Evolutionary conservation across 371 early-diverging fungal genomes (phyloP), one percentile per base, ranked within the genome.

Genomic region (Coemansia sp.): DNA sequence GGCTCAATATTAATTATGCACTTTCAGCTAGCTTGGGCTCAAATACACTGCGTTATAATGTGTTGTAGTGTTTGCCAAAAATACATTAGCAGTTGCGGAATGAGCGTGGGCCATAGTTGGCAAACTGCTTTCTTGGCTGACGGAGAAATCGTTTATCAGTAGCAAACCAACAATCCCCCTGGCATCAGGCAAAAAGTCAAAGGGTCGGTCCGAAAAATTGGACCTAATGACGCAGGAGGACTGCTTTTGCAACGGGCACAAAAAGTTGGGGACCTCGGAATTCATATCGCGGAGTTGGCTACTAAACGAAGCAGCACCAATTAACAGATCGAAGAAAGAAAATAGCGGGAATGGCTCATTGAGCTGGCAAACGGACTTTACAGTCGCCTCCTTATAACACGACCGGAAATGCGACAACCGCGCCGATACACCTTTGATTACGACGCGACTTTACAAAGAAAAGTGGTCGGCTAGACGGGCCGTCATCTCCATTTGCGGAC

Each of bases 201-300:
- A 32, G 9, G 9, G 32, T 8, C 32, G 32, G 32, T 32, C 32
- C 32, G 32, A 32, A 32, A 32, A 17, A 57, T 28, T 57, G 4
- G 36, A 58, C 8, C 32, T 3, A 58, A 29, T 48, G 48, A n/a
- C 48, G 48, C 46, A 17, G 17, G 19, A 8, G 17, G 48, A 44
- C 15, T 44, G 13, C 44, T n/a, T 44, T 44, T 44, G 44, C 44
- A n/a, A 13, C 15, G 44, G 44, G 44, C 6, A n/a, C 44, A 44
- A 5, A 44, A 48, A 8, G 48, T 15, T 15, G 48, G 48, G 17
- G 48, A n/a, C 4, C 48, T n/a, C 58, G 58, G 58, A 58, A 15
- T 58, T 58, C 32, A 17, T 39, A 19, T 19, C 12, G 58, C 58
- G 58, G 58, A 40, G 21, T 58, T 58, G 12, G 58, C 13, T 58